Evolutionary conservation across 139 green algal genomes (phyloP).

Genomic region (Nannochloris sp.): DNA sequence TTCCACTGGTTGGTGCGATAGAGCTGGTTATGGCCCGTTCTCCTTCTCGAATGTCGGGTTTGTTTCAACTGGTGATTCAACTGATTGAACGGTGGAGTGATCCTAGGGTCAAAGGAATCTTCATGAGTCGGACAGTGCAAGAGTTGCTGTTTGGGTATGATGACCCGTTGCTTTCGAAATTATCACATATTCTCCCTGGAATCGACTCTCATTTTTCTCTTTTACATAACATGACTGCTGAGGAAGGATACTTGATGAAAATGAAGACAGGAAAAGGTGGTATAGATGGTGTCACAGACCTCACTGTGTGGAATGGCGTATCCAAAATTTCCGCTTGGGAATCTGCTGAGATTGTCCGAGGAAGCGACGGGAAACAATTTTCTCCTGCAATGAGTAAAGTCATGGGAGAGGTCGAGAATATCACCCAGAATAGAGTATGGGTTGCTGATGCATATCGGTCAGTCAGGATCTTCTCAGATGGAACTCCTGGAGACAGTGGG

Average conservation of each 20-base stretch:
- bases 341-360: conserved; percentile 21
- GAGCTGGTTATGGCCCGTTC: conserved; percentile 8
- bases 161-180: conserved; percentile 24
- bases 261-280: conserved; percentile 17
- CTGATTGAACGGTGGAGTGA: conserved; percentile 24
- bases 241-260: neutral
- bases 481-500: neutral
- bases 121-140: conserved; percentile 26
- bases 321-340: conserved; percentile 20
- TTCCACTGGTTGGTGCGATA: conserved; percentile 31
- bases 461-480: neutral
- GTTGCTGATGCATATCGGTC: conserved; percentile 21
- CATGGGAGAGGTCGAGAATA: conserved; percentile 8
- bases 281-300: conserved; percentile 17
- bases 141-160: conserved; percentile 44
- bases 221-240: conserved; percentile 26
- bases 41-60: neutral
- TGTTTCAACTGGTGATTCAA: conserved; percentile 14
- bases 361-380: conserved; percentile 33
- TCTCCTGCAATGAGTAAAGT: conserved; percentile 16
- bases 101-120: conserved; percentile 20
- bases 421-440: conserved; percentile 14
- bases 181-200: conserved; percentile 5
- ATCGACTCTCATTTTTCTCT: conserved; percentile 23
- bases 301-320: conserved; percentile 23